Conservation (phyloP, 73 alveolate genomes). For the Paraurostyla sp. region DNA sequence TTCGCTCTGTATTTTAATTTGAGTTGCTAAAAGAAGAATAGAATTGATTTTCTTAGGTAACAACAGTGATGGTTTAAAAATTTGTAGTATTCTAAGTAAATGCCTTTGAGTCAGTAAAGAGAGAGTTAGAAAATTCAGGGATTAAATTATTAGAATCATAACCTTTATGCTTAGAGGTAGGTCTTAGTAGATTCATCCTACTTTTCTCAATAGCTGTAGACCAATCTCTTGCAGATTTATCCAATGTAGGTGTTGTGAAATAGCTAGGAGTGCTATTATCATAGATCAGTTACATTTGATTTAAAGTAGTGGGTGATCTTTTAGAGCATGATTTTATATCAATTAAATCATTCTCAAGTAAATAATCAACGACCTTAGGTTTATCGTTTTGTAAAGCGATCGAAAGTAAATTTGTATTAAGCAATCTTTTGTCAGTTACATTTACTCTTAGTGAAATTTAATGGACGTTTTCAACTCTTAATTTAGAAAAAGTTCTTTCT, state of each 20-base stretch:
- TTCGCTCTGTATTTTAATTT: too few relatives aligned
- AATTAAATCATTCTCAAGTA: slow-evolving; percentile 42
- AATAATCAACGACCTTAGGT: slow-evolving; percentile 15
- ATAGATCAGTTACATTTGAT: not conserved
- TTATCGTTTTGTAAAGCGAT: not conserved
- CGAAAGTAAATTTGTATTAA: not conserved
- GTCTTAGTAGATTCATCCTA: too few relatives aligned
- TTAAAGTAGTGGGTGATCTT: not conserved
- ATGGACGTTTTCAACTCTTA: not conserved
- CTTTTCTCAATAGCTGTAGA: too few relatives aligned
- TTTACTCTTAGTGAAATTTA: not conserved
- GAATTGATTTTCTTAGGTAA: not conserved
- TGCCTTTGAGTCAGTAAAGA: too few relatives aligned
- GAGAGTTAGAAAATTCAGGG: too few relatives aligned
- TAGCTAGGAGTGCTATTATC: not conserved
- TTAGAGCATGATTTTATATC: not conserved
- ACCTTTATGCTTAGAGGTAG: too few relatives aligned
- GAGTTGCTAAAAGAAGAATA: too few relatives aligned
- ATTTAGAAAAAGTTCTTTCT: not conserved
- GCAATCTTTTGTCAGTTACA: not conserved
- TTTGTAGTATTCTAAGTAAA: too few relatives aligned
- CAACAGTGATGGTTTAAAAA: too few relatives aligned
- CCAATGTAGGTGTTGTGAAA: not conserved
- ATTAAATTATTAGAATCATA: too few relatives aligned
- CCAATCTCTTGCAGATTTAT: too few relatives aligned